Evolutionary conservation across 1,284 basidiomycete genomes (phyloP), one percentile per base, ranked within the genome.

Genomic region (Papiliotrema flavescens): DNA sequence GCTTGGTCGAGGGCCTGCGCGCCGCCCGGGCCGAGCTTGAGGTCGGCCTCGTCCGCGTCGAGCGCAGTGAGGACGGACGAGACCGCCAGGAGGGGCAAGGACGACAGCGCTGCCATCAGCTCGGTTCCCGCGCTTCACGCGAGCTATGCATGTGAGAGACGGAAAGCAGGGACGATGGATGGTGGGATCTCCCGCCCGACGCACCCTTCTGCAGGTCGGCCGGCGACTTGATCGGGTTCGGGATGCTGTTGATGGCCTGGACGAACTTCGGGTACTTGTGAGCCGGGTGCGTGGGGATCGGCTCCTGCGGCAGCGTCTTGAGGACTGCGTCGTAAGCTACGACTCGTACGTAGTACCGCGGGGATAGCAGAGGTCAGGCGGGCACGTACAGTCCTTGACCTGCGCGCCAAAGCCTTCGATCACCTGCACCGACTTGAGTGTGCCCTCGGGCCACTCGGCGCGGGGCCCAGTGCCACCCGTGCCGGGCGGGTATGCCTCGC

Each of bases 181-280:
- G n/a, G n/a, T n/a, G n/a, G n/a, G n/a, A n/a, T n/a, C n/a, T n/a
- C n/a, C 28, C 28, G 6, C 28, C 17, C 3, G 7, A 65, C 70
- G 55, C 44, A 76, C 75, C 70, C 54, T 71, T 70, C 58, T 75
- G 73, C 45, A 77, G 59, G 57, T 77, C 75, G 34, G 66, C 60
- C 28, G 70, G 61, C 24, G 66, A 62, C 47, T 70, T 71, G 64
- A 77, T 63, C n/a, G 62, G 63, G 26, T 62, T 59, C 34, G 72
- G 71, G n/a, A 77, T 47, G 32, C 59, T 61, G 24, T 56, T 56
- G 47, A 64, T 43, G 43, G 69, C 73, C 48, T 70, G 67, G 26
- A 73, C 64, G 49, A 74, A 68, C 56, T 71, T 72, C 42, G 75
- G 75, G 65, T 74, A 77, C 57, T 74, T 76, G 61, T 71, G 65